phyloP scores from a whole-genome alignment of 208 protist genomes.

The Leishmania guyanensis region DNA sequence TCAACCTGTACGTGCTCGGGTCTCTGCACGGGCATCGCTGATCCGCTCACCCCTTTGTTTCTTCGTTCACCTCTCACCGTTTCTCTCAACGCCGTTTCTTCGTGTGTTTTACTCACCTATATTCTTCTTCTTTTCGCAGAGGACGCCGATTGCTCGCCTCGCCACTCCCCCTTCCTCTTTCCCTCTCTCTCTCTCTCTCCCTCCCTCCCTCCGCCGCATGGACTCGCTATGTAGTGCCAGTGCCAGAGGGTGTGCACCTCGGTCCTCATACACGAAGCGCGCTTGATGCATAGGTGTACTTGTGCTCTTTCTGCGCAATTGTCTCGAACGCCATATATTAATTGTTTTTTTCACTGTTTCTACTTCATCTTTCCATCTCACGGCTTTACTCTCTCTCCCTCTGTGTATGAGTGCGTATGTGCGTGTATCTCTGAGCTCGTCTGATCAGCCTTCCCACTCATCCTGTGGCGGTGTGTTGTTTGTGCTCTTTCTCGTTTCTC shows the following conservation, averaged over 20 bases:
- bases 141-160: background rate
- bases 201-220: background rate
- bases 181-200: background rate
- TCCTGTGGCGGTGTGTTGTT: background rate
- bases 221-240: background rate
- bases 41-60: background rate
- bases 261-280: background rate
- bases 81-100: background rate
- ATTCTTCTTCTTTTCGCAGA: background rate
- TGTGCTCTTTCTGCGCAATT: background rate
- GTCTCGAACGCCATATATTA: background rate
- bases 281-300: background rate
- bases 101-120: slow-evolving; percentile 7
- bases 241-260: background rate
- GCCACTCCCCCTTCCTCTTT: background rate
- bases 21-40: background rate
- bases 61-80: background rate
- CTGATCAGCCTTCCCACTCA: background rate
- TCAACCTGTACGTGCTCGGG: slow-evolving; percentile 14
- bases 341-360: background rate
- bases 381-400: slow-evolving; percentile 3
- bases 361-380: background rate
- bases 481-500: background rate
- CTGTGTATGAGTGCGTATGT: background rate
- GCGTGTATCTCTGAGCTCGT: too few relatives aligned